Conservation (phyloP, 1,139 yeast genomes). For the Nakaseomyces uthaithaninus region DNA sequence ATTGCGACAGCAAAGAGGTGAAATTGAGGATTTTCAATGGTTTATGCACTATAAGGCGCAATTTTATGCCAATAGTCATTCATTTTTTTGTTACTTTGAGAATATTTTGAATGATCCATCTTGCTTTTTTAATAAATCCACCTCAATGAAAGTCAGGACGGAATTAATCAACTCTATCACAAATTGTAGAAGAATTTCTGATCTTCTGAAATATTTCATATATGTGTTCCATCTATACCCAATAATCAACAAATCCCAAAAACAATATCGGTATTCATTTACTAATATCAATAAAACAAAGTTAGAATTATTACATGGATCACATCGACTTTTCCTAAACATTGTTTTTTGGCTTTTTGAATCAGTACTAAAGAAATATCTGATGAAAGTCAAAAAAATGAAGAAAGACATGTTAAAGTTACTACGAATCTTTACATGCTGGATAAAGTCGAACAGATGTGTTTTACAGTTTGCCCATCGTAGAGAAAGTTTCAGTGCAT, state of each 20-base stretch:
- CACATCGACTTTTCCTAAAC: neutral
- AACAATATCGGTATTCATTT: neutral
- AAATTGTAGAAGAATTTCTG: neutral
- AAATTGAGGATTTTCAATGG: too few species aligned
- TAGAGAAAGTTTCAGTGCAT: slow-evolving; percentile 30
- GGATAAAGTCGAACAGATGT: slow-evolving; percentile 42
- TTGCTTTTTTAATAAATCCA: neutral
- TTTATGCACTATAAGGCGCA: too few species aligned
- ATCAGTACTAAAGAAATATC: neutral
- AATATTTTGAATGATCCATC: too few species aligned
- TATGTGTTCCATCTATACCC: slow-evolving; percentile 1
- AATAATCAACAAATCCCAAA: neutral
- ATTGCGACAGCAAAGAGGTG: too few species aligned
- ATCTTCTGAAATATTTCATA: neutral
- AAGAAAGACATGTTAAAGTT: neutral
- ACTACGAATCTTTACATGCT: slow-evolving; percentile 41
- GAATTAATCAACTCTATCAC: neutral
- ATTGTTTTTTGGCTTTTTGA: slow-evolving; percentile 2
- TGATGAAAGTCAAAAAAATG: neutral
- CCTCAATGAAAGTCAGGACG: neutral
- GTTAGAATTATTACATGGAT: neutral
- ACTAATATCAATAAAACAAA: neutral
- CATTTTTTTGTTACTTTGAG: too few species aligned
- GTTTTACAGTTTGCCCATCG: slow-evolving; percentile 35
- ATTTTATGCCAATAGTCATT: too few species aligned